Conservation (phyloP, 176 grass and related monocot genomes). For the Saccharum spontaneum region DNA sequence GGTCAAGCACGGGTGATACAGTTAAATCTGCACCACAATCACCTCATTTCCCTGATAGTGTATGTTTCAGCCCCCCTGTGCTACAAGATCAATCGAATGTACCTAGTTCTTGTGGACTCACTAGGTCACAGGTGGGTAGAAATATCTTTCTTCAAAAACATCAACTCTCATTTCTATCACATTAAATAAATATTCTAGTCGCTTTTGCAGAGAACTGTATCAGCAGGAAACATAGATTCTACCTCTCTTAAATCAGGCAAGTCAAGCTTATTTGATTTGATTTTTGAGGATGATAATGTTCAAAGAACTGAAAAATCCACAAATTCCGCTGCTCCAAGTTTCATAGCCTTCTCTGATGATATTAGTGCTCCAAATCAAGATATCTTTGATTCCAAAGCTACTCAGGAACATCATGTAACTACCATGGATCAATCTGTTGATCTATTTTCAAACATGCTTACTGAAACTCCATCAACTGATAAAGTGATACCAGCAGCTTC, state of each 20-base stretch:
- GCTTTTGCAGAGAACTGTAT: conserved; percentile 57
- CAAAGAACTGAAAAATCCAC: conserved; percentile 23
- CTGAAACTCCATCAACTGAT: conserved; percentile 28
- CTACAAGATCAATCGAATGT: conserved; percentile 34
- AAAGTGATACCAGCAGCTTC: conserved; percentile 21
- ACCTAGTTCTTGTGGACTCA: conserved; percentile 10
- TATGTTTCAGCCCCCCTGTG: conserved; percentile 36
- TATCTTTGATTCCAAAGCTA: conserved; percentile 34
- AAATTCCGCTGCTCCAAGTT: conserved; percentile 20
- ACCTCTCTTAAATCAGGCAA: conserved; percentile 46
- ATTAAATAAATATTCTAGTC: conserved; percentile 18
- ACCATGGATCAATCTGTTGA: conserved; percentile 46
- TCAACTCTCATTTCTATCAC: not conserved
- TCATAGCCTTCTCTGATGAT: conserved; percentile 42
- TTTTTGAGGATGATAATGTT: conserved; percentile 41
- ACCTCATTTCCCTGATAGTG: conserved; percentile 57
- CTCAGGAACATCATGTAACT: conserved; percentile 40
- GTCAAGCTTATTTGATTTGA: conserved; percentile 54
- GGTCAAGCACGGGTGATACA: conserved; percentile 46
- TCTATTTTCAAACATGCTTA: conserved; percentile 56
- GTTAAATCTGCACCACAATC: conserved; percentile 42
- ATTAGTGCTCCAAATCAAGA: conserved; percentile 27
- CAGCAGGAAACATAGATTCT: conserved; percentile 55
- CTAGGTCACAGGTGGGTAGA: conserved; percentile 37
- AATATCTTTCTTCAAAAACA: conserved; percentile 8